Evolutionary conservation across 192 early-diverging fungal species (phyloP), one percentile per base, ranked within the genome.

Genomic region (Coemansia sp.): DNA sequence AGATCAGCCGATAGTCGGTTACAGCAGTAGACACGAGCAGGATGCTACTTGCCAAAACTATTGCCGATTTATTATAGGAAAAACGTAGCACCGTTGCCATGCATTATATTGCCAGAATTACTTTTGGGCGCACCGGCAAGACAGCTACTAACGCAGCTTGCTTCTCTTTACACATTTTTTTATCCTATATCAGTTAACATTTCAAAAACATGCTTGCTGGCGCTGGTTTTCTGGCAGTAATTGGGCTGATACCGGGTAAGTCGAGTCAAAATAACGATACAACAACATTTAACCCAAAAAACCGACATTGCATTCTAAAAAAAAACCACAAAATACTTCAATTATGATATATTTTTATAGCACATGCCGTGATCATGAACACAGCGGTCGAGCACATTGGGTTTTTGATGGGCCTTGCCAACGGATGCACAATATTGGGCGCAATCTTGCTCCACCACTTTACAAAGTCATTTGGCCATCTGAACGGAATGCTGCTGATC

Each of bases 401-500:
- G 1, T 52, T 77, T 14, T 44, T 77, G 54, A 61, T 77, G 56
- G 75, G 75, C 0, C 38, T 77, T 28, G 60, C 75, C 1, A 77
- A 77, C 45, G 69, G 68, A 1, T 77, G 75, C 19, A 77, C 75
- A 0, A 61, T 77, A 19, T 12, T 77, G 29, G 75, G 75, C 0
- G 59, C 75, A 2, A 77, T 77, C 54, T 28, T 77, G 12, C 61
- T 77, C 12, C 75, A 77, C 58, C 75, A 77, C 55, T 77, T 77
- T 68, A 56, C 56, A 40, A 77, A 77, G 50, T 21, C 53, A 19
- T 77, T 67, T 46, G 75, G 75, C 6, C 65, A 67, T 11, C 40
- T 77, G n/a, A 77, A 77, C 24, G 75, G 75, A 23, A 77, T 77
- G 75, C 32, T 77, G 49, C 48, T 77, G 18, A 67, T 77, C 51